Evolutionary conservation across 257 asterid species (phyloP).

Genomic region (Henckelia pumila): DNA sequence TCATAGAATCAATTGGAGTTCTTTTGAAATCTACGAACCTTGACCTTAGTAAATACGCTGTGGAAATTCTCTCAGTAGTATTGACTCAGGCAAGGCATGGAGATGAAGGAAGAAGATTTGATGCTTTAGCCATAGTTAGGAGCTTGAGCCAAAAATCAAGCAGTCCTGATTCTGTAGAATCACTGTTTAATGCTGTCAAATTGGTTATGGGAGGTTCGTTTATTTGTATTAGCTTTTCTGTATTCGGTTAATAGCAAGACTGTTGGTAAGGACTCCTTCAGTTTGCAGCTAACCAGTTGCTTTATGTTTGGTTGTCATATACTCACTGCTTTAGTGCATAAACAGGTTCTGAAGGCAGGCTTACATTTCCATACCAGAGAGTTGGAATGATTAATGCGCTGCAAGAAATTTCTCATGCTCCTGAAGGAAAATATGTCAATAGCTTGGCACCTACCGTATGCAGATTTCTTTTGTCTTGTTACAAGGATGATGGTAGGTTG

Average conservation of each 20-base stretch:
- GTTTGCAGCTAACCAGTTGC: conserved; percentile 15
- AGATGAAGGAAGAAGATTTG: conserved; percentile 82
- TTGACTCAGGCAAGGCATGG: conserved; percentile 83
- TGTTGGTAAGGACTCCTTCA: conserved; percentile 19
- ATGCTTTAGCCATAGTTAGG: conserved; percentile 69
- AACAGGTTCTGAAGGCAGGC: conserved; percentile 98
- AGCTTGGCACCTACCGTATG: conserved; percentile 72
- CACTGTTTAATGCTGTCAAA: conserved; percentile 71
- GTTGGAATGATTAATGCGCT: conserved; percentile 81
- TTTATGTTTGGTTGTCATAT: conserved; percentile 23
- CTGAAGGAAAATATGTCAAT: conserved; percentile 89
- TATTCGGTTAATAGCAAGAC: conserved; percentile 3
- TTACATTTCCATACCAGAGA: conserved; percentile 96
- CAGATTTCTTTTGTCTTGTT: conserved; percentile 65
- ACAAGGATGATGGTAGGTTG: conserved; percentile 89
- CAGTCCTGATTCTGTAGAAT: conserved; percentile 91
- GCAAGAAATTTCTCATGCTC: conserved; percentile 73
- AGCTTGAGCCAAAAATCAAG: conserved; percentile 90
- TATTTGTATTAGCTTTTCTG: conserved; percentile 21
- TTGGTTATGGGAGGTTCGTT: conserved; percentile 79
- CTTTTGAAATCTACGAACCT: conserved; percentile 63
- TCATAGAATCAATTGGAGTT: conserved; percentile 80
- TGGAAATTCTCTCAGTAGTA: conserved; percentile 72
- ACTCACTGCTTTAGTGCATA: conserved; percentile 31
- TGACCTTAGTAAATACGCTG: conserved; percentile 88